Evolutionary conservation across 768 basidiomycete species (phyloP), one percentile per base, ranked within the genome.

Genomic region (Leccinum truebloodii): DNA sequence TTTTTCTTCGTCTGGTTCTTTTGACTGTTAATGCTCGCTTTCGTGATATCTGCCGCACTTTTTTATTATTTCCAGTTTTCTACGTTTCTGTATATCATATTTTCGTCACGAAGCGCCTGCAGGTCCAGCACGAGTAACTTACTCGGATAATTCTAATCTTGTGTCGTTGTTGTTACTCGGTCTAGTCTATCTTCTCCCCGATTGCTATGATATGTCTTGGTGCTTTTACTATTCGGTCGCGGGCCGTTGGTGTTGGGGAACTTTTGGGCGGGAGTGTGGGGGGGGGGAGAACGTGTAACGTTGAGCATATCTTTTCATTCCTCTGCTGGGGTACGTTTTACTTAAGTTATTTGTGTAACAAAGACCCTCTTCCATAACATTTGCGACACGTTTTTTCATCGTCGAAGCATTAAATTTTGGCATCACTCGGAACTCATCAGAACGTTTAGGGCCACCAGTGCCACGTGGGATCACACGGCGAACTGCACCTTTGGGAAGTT

Each of bases 41-140:
- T 61, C 56, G 50, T 56, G 52, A 18, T 60, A 56, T 62, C 35
- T 13, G 28, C 22, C 28, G 22, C 46, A 46, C 52, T 57, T 48
- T 34, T 59, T 55, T 63, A 59, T 64, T 58, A 37, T 57, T 48
- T 34, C 22, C 52, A 48, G 14, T 35, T 35, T 58, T 48, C 55
- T 64, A 68, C 55, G 28, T 44, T 63, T 64, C 66, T 71, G 71
- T 71, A 72, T 39, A 64, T 52, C 57, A 55, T 73, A 64, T 72
- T 61, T 57, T 60, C 52, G 63, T 63, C 52, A 55, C 46, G 59
- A 68, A 12, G 12, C 60, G 62, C 59, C 58, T 71, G 69, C 70
- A 55, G 70, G 66, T 72, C 53, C 68, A 71, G 63, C 51, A 68
- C 70, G 68, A 70, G 70, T 72, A 71, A 66, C 68, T 72, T 71